Evolutionary conservation across 768 basidiomycete genomes (phyloP), one percentile per base, ranked within the genome.

Genomic region (Lyophyllum semitale): DNA sequence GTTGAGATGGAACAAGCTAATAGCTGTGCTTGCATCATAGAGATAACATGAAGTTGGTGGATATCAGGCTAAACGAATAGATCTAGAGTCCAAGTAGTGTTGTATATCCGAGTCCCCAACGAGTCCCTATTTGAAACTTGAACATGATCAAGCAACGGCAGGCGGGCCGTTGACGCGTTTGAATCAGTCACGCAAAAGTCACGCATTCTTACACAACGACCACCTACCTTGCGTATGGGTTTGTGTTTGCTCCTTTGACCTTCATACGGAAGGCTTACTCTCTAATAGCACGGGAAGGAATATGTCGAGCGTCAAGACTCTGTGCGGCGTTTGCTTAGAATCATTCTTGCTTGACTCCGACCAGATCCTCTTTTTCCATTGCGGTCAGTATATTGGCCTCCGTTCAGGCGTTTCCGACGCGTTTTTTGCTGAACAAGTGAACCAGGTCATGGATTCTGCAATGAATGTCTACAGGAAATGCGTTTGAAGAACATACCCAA

Each of bases 381-480:
- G 60, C 25, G 60, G 60, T 63, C 29, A 42, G 63, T 40, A 29
- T 2, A 11, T 26, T 27, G 25, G 9, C 32, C 15, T 35, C 9
- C 18, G 8, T 38, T 18, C 15, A 30, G 18, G 37, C 27, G 42
- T 48, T 50, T 50, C 29, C 22, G 42, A 56, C 29, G 38, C 49
- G 38, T 43, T 2, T 4, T 43, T 43, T 44, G 15, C 3, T 32
- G 13, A 47, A 41, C 3, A 18, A 18, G 18, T 15, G 18, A 1
- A 32, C 7, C 25, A 63, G 60, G 63, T 8, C 60, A 63, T 53
- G 58, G 60, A 9, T 59, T 53, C 23, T 63, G 63, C 42, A 15
- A n/a, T 7, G 22, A 47, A 2, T 63, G 60, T 27, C 22, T 40
- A 25, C 3, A 52, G 18, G 20, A 49, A 50, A 47, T 48, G 37